Evolutionary conservation across 805 yeast species (phyloP).

Genomic region (Candida krabiensis): DNA sequence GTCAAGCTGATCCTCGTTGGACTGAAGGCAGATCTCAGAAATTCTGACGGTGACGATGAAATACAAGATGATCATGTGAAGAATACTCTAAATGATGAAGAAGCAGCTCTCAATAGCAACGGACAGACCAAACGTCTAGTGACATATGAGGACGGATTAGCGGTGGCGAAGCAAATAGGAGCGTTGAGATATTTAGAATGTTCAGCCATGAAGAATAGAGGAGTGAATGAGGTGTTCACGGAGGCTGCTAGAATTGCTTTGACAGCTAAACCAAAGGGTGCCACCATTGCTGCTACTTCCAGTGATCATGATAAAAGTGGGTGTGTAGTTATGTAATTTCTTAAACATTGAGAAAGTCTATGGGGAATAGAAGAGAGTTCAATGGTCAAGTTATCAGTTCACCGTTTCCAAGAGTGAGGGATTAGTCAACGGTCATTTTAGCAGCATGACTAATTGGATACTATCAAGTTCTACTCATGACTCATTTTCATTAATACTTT

Average conservation of each 20-base stretch:
- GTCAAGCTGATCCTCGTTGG: constrained; percentile 93
- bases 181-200: constrained; percentile 95
- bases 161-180: constrained; percentile 89
- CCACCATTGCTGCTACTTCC: constrained; percentile 44
- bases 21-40: constrained; percentile 88
- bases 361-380: no score
- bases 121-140: constrained; percentile 53
- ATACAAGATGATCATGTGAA: constrained; percentile 24
- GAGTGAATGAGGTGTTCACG: constrained; percentile 98
- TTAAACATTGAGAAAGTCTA: background rate
- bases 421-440: no score
- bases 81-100: constrained; percentile 25
- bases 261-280: constrained; percentile 83
- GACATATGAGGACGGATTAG: constrained; percentile 89
- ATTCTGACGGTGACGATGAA: constrained; percentile 42
- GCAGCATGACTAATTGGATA: no score
- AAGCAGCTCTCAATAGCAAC: constrained; percentile 25
- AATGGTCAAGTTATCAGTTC: no score
- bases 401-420: no score
- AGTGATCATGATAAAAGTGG: constrained; percentile 15
- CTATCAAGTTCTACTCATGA: no score
- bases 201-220: constrained; percentile 93
- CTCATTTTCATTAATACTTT: no score
- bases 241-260: constrained; percentile 98
- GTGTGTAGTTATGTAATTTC: constrained; percentile 28